Evolutionary conservation across 495 filamentous ascomycete genomes (phyloP).

Genomic region (Immersiella caudata): DNA sequence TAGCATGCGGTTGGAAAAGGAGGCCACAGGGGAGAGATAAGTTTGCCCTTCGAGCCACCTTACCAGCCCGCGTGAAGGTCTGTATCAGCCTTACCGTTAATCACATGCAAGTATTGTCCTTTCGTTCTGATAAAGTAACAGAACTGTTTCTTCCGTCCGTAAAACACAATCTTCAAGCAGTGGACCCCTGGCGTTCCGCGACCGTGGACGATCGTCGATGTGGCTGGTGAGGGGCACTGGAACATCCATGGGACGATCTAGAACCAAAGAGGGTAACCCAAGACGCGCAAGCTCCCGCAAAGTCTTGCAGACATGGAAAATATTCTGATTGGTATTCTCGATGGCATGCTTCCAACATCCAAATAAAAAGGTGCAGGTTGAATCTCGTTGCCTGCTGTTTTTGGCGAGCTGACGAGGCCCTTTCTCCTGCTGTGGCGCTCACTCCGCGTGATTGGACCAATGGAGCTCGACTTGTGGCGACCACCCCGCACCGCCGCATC

Average conservation of each 20-base stretch:
- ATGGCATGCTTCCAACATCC: background rate
- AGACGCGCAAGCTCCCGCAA: conserved; percentile 10
- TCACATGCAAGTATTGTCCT: no score
- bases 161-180: no score
- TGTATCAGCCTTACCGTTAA: no score
- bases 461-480: background rate
- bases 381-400: background rate
- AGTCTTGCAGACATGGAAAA: background rate
- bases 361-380: background rate
- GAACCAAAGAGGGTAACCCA: background rate
- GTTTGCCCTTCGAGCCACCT: no score
- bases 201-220: background rate
- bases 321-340: background rate
- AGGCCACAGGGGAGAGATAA: no score
- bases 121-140: no score
- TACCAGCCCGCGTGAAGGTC: no score
- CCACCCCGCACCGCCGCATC: conserved; percentile 2
- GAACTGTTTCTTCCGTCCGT: no score
- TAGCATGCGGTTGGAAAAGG: no score
- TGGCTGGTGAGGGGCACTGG: background rate
- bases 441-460: conserved; percentile 17
- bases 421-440: conserved; percentile 7
- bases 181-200: no score
- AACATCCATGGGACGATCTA: background rate
- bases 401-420: conserved; percentile 20